Evolutionary conservation across 2,329 filamentous ascomycete genomes (phyloP).

Genomic region (Ophiocordyceps polyrhachis-furcata): DNA sequence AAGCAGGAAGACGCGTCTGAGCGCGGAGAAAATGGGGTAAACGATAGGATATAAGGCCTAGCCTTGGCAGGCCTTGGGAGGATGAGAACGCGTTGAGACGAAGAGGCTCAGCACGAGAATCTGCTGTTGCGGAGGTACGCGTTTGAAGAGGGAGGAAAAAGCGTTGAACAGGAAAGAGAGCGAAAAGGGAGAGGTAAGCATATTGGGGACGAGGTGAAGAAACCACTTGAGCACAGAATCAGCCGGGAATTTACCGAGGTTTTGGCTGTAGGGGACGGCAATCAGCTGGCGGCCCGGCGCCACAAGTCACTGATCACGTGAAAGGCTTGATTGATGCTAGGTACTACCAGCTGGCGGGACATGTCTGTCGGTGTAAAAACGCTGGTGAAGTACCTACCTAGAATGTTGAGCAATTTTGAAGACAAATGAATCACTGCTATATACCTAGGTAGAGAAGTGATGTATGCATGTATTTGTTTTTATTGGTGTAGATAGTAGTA

Average conservation of each 20-base stretch:
- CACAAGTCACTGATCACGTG: too few relatives aligned
- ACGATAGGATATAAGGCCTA: background rate
- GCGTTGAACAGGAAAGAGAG: background rate
- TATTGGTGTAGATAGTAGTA: too few relatives aligned
- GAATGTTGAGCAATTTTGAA: too few relatives aligned
- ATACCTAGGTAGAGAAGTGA: too few relatives aligned
- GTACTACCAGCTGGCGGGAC: background rate
- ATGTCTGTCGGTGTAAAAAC: too few relatives aligned
- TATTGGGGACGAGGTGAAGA: background rate
- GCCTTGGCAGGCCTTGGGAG: background rate
- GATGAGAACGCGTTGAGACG: conserved; percentile 1
- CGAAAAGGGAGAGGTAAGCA: background rate
- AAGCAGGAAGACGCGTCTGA: background rate
- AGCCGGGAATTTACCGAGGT: background rate
- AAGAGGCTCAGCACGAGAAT: background rate
- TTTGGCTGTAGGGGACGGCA: background rate
- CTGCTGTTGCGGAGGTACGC: background rate
- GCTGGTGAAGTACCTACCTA: too few relatives aligned
- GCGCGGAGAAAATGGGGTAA: background rate
- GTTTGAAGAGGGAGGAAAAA: background rate
- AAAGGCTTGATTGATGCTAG: background rate
- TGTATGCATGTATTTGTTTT: too few relatives aligned
- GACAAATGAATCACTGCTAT: too few relatives aligned
- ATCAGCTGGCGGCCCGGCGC: too few relatives aligned
- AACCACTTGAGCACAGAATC: background rate